Evolutionary conservation across 768 basidiomycete species (phyloP), one percentile per base, ranked within the genome.

Genomic region (Mycena belliarum): DNA sequence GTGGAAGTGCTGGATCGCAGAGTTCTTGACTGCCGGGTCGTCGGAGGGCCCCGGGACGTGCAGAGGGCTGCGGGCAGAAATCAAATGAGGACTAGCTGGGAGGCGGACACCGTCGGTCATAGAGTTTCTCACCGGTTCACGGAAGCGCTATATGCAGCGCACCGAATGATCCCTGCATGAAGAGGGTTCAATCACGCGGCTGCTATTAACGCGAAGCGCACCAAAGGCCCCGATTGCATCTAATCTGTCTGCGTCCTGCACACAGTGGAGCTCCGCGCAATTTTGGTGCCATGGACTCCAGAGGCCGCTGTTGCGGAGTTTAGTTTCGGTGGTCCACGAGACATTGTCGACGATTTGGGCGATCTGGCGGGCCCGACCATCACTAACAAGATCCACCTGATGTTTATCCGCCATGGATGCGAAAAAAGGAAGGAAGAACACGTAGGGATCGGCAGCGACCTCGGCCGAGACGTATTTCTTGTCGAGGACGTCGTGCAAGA

Each of bases 401-500:
- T 77, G 72, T 47, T 74, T 68, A 4, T 65, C 65, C 6, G 76
- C 75, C 66, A 81, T 72, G 82, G 67, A 89, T 16, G 57, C 69
- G 49, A 69, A 67, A 21, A 76, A 63, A 46, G 76, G 75, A 20
- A 63, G 38, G 55, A 73, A 75, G 18, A 49, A 52, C 10, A 23
- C 48, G 46, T 51, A 51, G 2, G 56, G 56, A 16, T 57, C 83
- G 18, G 80, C 75, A 14, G 83, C 81, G 64, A 82, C 71, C 52
- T 76, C 77, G 14, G 77, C 70, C 2, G 85, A 74, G 18, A 87
- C 85, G 66, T 93, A 92, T 76, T 93, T 93, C 75, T 89, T 91
- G 80, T 93, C 91, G 32, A 91, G 75, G 40, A 94, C 80, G 70
- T 96, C 93, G 66, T 95, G 94, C 43, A 95, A 82, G 37, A 96